These are phyloP conservation scores for Mycena latifolia DNA, from an alignment of 768 basidiomycete genomes.

Conservation along the genomic window DNA sequence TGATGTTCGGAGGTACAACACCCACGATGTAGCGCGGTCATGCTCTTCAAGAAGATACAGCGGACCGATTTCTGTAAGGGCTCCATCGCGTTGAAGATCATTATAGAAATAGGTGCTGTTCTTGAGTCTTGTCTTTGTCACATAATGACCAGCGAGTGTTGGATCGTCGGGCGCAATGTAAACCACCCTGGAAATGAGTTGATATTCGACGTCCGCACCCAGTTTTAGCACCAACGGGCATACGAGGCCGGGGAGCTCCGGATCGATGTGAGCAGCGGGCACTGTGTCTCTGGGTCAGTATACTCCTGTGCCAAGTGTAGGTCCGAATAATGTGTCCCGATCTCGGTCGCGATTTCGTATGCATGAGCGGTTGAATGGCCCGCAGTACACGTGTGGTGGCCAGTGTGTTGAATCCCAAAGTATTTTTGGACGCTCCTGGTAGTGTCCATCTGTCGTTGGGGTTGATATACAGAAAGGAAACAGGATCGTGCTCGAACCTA, in stretches of 20 bases:
- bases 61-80: slow-evolving; percentile 2
- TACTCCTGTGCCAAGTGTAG: not conserved
- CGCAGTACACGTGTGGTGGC: not conserved
- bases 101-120: slow-evolving; percentile 5
- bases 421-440: not conserved
- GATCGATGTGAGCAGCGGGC: not conserved
- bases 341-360: not conserved
- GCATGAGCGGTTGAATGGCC: not conserved
- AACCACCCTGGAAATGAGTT: slow-evolving; percentile 6
- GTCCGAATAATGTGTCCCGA: not conserved
- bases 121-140: slow-evolving; percentile 5
- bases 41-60: slow-evolving; percentile 3
- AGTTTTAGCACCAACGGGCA: slow-evolving; percentile 3
- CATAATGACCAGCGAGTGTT: not conserved
- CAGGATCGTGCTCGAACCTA: not conserved
- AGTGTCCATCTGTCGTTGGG: not conserved
- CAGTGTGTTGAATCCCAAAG: not conserved
- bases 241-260: not conserved
- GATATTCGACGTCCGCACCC: not conserved
- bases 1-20: slow-evolving; percentile 15
- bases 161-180: not conserved
- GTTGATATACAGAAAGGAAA: not conserved
- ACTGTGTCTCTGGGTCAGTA: not conserved
- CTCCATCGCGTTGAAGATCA: not conserved
- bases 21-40: slow-evolving; percentile 1